Conservation (phyloP, 2,329 filamentous ascomycete genomes). For the Trichoderma sp. region DNA sequence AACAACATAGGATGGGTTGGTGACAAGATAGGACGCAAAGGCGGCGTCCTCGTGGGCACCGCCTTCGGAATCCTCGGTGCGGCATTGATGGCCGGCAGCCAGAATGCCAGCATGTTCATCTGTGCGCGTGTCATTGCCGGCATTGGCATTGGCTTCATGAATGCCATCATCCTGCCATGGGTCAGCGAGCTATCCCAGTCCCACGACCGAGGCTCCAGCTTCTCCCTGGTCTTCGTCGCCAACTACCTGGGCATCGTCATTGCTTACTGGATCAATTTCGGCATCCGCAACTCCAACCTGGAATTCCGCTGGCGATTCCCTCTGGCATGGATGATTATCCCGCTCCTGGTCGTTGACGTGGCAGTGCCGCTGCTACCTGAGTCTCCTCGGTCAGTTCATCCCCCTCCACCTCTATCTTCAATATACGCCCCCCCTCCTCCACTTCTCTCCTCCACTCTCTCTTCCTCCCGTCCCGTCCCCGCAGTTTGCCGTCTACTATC, state of each 20-base stretch:
- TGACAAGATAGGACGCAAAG: constrained; percentile 50
- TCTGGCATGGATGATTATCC: constrained; percentile 41
- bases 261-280: constrained; percentile 41
- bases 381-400: constrained; percentile 36
- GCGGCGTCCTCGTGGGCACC: constrained; percentile 45
- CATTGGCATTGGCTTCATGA: constrained; percentile 50
- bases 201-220: constrained; percentile 43
- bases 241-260: constrained; percentile 50
- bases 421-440: background rate
- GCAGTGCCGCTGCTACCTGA: constrained; percentile 44
- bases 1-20: constrained; percentile 39
- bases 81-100: constrained; percentile 44
- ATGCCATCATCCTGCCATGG: constrained; percentile 47
- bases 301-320: constrained; percentile 39
- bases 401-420: background rate
- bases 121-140: constrained; percentile 50
- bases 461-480: background rate
- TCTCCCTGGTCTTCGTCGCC: constrained; percentile 50
- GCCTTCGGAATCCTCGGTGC: constrained; percentile 49
- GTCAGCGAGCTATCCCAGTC: constrained; percentile 48
- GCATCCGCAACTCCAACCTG: constrained; percentile 29
- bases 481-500: background rate
- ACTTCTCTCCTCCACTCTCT: background rate
- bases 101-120: constrained; percentile 47
- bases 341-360: constrained; percentile 38